Conservation (phyloP, 1,284 basidiomycete species). For the Phaffia rhodozyma region DNA sequence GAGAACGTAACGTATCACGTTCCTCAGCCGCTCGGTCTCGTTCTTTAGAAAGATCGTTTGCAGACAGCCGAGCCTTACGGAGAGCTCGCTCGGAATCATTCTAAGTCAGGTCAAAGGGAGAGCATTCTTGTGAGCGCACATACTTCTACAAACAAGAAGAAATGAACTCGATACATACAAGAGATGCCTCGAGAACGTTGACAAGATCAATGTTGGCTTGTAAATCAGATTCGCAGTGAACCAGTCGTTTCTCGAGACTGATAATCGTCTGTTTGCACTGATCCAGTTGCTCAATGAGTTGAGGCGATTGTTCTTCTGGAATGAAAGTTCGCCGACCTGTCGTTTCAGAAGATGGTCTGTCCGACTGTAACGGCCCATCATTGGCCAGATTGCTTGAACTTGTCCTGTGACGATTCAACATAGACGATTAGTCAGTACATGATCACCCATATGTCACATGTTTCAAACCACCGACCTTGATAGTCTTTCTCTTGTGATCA, state of each 20-base stretch:
- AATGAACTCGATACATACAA: constrained; percentile 30
- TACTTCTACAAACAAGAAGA: neutral
- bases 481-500: too few species aligned
- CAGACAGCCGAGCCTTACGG: constrained; percentile 39
- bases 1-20: constrained; percentile 7
- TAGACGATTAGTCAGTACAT: neutral
- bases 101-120: neutral
- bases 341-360: neutral
- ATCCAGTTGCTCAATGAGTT: constrained; percentile 42
- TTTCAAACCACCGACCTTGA: too few species aligned
- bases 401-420: neutral
- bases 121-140: neutral
- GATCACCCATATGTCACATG: too few species aligned
- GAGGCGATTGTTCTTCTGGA: neutral
- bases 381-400: neutral
- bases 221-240: constrained; percentile 78
- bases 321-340: neutral
- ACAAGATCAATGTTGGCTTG: constrained; percentile 87
- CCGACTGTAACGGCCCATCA: too few species aligned
- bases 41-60: constrained; percentile 50
- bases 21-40: constrained; percentile 43
- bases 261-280: constrained; percentile 83
- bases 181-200: constrained; percentile 61
- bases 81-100: constrained; percentile 81
- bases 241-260: constrained; percentile 78